Evolutionary conservation across 1,284 basidiomycete genomes (phyloP), one percentile per base, ranked within the genome.

Genomic region (Termitomyces sp.): DNA sequence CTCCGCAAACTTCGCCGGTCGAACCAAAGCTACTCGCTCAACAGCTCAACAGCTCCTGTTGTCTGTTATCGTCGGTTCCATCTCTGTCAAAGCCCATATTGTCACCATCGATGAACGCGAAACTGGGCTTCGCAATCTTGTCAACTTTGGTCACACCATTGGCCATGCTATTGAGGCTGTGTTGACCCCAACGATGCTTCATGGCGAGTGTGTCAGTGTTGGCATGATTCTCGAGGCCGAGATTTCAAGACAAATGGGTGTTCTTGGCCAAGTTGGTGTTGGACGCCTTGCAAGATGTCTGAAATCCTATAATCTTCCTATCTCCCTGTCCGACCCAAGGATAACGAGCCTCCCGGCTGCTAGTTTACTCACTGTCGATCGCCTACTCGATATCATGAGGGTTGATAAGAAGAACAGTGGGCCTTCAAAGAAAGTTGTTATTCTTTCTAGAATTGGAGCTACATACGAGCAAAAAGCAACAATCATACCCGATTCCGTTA

Each of bases 381-480:
- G 84, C 19, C 78, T 99, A 13, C 80, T 99, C 44, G 94, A 98
- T 70, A 91, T 98, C 67, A 90, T 90, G 87, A 82, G 82, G 60
- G 87, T 99, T 58, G 96, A 99, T 81, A 99, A 99, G 81, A 99
- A 99, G 81, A 99, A 99, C 70, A 88, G 86, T 55, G 89, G 96
- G 53, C 66, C 82, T 54, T 84, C 88, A 64, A 98, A 97, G 78
- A 98, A 97, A 76, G 84, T 99, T 58, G 97, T 99, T 45, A 79
- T 99, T 34, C 81, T 99, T 33, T 87, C 86, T 41, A 81, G 85
- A 57, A 98, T 99, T 61, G 97, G 97, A 42, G 88, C 87, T 64
- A 98, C 94, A 0, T 87, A 88, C 66, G 96, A 99, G 73, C 88
- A 89, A 63, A 91, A 90, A 71, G 97, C 96, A 1, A 94, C 92